Conservation (phyloP, 2,329 filamentous ascomycete genomes). For the Monosporascus sp. region DNA sequence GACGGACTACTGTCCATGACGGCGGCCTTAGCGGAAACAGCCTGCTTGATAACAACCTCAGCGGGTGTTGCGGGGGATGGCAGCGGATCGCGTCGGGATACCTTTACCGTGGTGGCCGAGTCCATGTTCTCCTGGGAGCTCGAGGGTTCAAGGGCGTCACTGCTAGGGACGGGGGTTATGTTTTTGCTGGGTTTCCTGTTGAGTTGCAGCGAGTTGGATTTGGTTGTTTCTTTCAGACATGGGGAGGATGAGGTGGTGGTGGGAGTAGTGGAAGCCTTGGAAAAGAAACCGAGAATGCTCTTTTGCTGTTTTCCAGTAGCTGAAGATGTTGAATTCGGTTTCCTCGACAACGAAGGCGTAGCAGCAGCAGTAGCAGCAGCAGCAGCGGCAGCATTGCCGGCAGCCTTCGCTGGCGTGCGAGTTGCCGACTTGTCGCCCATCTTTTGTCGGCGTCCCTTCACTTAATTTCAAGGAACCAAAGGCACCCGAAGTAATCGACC, state of each 20-base stretch:
- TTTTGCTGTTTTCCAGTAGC: conserved; percentile 51
- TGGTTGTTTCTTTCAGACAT: conserved; percentile 42
- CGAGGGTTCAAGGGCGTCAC: conserved; percentile 62
- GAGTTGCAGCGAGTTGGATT: conserved; percentile 37
- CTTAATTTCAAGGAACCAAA: no score
- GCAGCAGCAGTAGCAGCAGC: neutral
- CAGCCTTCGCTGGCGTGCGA: conserved; percentile 23
- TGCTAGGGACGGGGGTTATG: conserved; percentile 74
- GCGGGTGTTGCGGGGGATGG: conserved; percentile 35
- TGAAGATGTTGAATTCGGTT: conserved; percentile 40
- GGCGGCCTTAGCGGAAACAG: conserved; percentile 34
- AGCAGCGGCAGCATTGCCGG: neutral
- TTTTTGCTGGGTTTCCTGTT: conserved; percentile 34
- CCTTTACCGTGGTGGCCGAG: conserved; percentile 37
- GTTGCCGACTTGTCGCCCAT: conserved; percentile 19
- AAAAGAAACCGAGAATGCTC: conserved; percentile 76
- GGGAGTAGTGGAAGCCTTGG: conserved; percentile 44
- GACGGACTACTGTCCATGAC: conserved; percentile 63
- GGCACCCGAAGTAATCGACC: no score
- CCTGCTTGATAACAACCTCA: conserved; percentile 36
- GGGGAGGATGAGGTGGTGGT: conserved; percentile 26
- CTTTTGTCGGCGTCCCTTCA: conserved; percentile 4
- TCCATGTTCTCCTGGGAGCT: conserved; percentile 64
- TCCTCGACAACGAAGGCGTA: conserved; percentile 36
- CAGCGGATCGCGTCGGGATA: conserved; percentile 44